Evolutionary conservation across 2,329 filamentous ascomycete species (phyloP), one percentile per base, ranked within the genome.

Genomic region (Botrytis porri): DNA sequence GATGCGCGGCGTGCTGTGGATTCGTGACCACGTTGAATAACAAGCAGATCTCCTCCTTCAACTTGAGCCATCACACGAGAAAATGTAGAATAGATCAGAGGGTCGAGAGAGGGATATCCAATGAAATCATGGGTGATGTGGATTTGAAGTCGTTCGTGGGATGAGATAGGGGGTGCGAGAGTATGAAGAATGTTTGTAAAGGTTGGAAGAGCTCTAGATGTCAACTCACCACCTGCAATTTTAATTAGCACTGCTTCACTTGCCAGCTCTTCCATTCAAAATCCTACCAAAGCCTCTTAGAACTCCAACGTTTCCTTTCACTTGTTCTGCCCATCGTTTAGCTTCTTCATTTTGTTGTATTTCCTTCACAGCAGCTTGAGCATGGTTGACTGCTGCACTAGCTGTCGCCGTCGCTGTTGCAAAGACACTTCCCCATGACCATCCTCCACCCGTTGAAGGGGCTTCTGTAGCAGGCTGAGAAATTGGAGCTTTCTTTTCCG

Each of bases 11-110:
- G 90, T 43, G 89, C 90, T 64, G 90, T 88, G 66, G 91, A 93
- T 83, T 98, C 96, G 75, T 94, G 92, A 32, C 96, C 96, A 54
- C 95, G 93, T 83, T 99, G 96, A 74, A 98, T 90, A 72, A 99
- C 96, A 71, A 98, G 87, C 29, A 99, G 87, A 79, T 98, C 96
- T 72, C 96, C 96, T 76, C 96, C 96, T 83, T 99, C 96, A 63
- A 99, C 96, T 84, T 99, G 96, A n/a, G 94, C 89, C 96, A 99
- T 99, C 79, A 99, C 95, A 70, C 94, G 91, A 72, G 92, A 92
- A 84, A 99, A 99, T 76, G 96, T 94, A 73, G 88, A 88, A 83
- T 98, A 94, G 78, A 98, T 93, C 71, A 98, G 88, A 29, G 95
- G 94, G 81, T 98, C 95, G 78, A 99, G 89, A 29, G 94, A 95